Evolutionary conservation across 345 rosid genomes (phyloP).

Genomic region (Gossypium anomalum): DNA sequence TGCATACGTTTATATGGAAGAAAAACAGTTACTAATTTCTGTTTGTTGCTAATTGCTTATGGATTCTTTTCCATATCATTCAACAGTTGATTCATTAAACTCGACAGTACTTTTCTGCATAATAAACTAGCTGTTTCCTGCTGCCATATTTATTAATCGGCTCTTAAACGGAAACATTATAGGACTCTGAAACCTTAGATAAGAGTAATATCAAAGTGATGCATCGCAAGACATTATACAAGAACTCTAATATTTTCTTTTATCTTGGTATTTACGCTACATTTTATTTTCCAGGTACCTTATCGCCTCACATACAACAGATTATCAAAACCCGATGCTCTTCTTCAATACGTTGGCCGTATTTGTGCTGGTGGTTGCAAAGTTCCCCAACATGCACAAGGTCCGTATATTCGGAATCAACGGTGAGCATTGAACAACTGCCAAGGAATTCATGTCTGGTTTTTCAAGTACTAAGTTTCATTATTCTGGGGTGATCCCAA

Average conservation of each 20-base stretch:
- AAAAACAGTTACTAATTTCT: background rate
- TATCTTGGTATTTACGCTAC: background rate
- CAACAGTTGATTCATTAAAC: background rate
- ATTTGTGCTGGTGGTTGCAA: slow-evolving; percentile 63
- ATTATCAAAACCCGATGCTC: slow-evolving; percentile 75
- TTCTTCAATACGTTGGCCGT: slow-evolving; percentile 66
- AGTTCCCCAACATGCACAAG: slow-evolving; percentile 87
- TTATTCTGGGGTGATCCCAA: slow-evolving; percentile 3
- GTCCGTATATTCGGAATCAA: slow-evolving; percentile 87
- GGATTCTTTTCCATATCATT: background rate
- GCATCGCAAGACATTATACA: background rate
- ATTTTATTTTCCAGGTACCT: slow-evolving; percentile 46
- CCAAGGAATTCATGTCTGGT: background rate
- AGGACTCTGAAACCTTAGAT: background rate
- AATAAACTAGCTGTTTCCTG: background rate
- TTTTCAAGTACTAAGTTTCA: slow-evolving; percentile 6
- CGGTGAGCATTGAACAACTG: slow-evolving; percentile 44
- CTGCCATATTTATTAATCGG: background rate
- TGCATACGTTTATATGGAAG: background rate
- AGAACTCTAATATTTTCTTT: background rate
- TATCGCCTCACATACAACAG: slow-evolving; percentile 81
- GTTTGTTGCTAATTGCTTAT: background rate
- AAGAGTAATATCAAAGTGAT: background rate
- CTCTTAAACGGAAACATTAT: background rate
- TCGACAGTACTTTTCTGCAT: slow-evolving; percentile 13